phyloP scores from a whole-genome alignment of 129 eudicot genomes.

The Artemisia argyi region DNA sequence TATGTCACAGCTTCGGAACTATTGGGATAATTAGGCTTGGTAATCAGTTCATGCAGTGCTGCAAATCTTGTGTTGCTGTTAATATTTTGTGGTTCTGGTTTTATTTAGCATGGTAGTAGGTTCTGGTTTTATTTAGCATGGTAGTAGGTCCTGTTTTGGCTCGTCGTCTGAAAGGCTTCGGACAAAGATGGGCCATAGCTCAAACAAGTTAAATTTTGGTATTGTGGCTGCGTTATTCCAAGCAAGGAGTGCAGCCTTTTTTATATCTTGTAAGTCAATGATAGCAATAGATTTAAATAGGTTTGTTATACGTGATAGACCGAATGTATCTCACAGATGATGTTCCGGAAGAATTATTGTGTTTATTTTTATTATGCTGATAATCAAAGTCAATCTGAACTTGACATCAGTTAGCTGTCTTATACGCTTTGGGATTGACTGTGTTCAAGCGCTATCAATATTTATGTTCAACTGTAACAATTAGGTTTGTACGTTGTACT shows the following conservation, averaged over 20 bases:
- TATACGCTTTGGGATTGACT: neutral
- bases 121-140: neutral
- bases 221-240: neutral
- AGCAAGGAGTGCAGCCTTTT: neutral
- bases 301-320: neutral
- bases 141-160: neutral
- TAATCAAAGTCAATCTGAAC: neutral
- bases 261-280: neutral
- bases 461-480: neutral
- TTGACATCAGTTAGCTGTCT: neutral
- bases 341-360: neutral
- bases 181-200: neutral
- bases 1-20: slow-evolving; percentile 92
- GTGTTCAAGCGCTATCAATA: neutral
- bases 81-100: neutral
- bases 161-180: neutral
- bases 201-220: neutral
- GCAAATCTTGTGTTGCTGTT: slow-evolving; percentile 2
- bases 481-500: neutral
- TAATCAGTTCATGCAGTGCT: neutral
- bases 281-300: neutral
- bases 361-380: neutral
- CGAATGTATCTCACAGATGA: neutral
- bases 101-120: neutral
- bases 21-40: slow-evolving; percentile 61